Evolutionary conservation across 2,329 filamentous ascomycete species (phyloP).

Genomic region (Diplodia sapinea): DNA sequence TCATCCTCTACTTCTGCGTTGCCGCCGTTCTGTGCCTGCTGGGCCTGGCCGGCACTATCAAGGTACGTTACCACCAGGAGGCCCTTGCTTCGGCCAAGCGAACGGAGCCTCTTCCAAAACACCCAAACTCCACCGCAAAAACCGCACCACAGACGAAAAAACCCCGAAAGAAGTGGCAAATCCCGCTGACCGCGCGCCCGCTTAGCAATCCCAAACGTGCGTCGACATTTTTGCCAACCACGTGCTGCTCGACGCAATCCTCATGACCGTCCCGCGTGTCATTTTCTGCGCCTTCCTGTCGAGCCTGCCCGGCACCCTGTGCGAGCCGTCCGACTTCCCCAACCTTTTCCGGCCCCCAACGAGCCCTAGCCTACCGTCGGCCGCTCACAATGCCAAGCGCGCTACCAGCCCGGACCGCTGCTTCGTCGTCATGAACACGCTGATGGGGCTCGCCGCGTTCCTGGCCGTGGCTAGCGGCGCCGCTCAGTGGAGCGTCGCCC

Average conservation of each 20-base stretch:
- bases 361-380: conserved; percentile 11
- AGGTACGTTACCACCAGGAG: conserved; percentile 42
- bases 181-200: not conserved
- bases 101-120: not conserved
- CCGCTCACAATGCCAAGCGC: conserved; percentile 37
- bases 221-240: conserved; percentile 37
- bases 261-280: conserved; percentile 36
- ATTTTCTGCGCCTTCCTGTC: conserved; percentile 34
- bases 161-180: not conserved
- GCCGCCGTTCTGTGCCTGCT: conserved; percentile 49
- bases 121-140: not conserved
- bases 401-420: conserved; percentile 40
- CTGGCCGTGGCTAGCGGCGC: conserved; percentile 39
- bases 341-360: conserved; percentile 25
- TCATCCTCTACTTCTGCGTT: conserved; percentile 49
- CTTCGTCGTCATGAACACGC: conserved; percentile 37
- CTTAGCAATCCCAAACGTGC: conserved; percentile 33
- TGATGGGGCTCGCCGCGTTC: conserved; percentile 38
- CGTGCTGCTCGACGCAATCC: conserved; percentile 38
- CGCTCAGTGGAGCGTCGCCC: conserved; percentile 46
- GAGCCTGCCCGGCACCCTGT: conserved; percentile 31
- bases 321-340: conserved; percentile 30
- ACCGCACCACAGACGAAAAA: not conserved
- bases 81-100: conserved; percentile 24
- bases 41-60: conserved; percentile 52